phyloP scores from a whole-genome alignment of 2,329 filamentous ascomycete species.

The Botrytis paeoniae region DNA sequence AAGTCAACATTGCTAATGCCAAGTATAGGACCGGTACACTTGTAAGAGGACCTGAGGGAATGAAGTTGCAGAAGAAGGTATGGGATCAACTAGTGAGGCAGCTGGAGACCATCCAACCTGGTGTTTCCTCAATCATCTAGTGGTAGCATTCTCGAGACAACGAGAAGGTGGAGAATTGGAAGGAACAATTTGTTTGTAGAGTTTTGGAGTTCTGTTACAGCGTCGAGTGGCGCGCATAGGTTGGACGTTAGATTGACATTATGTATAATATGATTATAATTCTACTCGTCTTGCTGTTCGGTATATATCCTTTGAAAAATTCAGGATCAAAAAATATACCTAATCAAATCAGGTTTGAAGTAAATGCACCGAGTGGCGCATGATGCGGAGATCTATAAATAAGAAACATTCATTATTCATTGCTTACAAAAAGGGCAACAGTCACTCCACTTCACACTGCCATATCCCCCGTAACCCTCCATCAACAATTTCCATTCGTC shows the following conservation, averaged over 20 bases:
- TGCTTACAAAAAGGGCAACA: too few species aligned
- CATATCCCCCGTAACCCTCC: background rate
- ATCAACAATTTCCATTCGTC: background rate
- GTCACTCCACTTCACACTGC: background rate
- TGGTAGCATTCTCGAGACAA: background rate
- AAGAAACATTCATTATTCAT: too few species aligned
- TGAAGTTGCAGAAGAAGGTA: conserved; percentile 38
- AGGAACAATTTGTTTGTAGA: background rate
- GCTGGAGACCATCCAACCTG: background rate
- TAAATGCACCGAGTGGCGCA: background rate
- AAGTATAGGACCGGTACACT: conserved; percentile 17
- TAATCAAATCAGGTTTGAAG: background rate
- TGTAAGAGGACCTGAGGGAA: conserved; percentile 28
- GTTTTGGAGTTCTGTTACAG: background rate
- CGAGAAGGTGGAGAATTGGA: background rate
- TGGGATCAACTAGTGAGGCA: conserved; percentile 33
- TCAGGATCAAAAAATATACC: background rate
- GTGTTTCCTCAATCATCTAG: background rate
- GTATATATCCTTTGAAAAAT: background rate
- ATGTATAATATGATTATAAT: background rate
- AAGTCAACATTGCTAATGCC: conserved; percentile 35
- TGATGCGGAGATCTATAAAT: background rate
- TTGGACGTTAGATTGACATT: background rate
- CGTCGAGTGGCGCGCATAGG: background rate
- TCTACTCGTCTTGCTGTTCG: background rate